These are phyloP conservation scores for Mycena pura DNA, from an alignment of 768 basidiomycete genomes.

Conservation along the genomic window DNA sequence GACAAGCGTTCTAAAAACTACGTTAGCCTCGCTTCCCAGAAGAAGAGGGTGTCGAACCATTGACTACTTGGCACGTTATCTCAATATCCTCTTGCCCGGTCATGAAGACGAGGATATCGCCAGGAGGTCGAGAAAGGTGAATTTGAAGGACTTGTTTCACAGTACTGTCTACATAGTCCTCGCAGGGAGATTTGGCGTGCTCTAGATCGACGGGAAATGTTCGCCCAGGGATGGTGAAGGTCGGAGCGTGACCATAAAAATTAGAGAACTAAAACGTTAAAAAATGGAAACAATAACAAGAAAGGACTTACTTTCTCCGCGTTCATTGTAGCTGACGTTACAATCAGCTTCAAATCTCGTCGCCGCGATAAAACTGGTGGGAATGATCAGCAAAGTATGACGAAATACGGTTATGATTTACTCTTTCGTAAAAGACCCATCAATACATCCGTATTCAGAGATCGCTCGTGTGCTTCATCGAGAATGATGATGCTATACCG, in stretches of 20 bases:
- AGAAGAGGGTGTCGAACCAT: constrained; percentile 57
- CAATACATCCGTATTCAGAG: constrained; percentile 94
- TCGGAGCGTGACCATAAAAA: constrained; percentile 95
- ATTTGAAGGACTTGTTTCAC: constrained; percentile 99
- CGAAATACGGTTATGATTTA: constrained; percentile 43
- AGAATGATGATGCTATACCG: constrained; percentile 96
- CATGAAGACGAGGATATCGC: constrained; percentile 99
- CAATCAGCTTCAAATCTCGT: constrained; percentile 93
- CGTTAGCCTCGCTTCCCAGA: not conserved
- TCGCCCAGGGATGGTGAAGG: constrained; percentile 88
- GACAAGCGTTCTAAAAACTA: constrained; percentile 75
- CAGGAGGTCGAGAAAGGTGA: constrained; percentile 89
- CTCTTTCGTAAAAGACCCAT: constrained; percentile 97
- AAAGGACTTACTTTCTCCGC: constrained; percentile 81
- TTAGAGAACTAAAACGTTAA: constrained; percentile 74
- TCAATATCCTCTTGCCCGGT: constrained; percentile 99
- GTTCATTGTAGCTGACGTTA: constrained; percentile 99
- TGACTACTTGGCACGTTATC: constrained; percentile 91
- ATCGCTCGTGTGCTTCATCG: constrained; percentile 99
- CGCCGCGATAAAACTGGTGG: constrained; percentile 80
- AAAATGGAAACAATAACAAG: not conserved
- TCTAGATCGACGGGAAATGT: too few species aligned
- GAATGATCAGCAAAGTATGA: constrained; percentile 11
- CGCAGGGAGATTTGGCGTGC: constrained; percentile 97
- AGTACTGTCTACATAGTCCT: constrained; percentile 97